Base-by-base conservation (phyloP, 2,329 filamentous ascomycete species). In the Ascochyta pisi region DNA sequence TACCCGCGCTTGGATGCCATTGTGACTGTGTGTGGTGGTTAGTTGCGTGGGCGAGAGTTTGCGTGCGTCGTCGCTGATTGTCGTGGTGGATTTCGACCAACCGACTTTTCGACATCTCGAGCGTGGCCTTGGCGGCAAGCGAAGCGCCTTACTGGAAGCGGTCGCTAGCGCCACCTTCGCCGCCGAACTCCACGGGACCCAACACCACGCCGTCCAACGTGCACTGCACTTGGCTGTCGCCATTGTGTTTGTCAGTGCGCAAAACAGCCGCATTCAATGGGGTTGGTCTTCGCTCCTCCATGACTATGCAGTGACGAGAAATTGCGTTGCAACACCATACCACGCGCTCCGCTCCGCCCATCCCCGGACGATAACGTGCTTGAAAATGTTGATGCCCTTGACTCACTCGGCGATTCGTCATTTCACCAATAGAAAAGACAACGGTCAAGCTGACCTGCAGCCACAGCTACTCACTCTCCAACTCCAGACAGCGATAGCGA, bases 1-100 rank as follows among this genome's bases (percentile, higher is more conserved):
- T 76, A 77, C 75, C 71, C 73, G 64, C 74, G 69, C 67, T 74
- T 76, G 64, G 75, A 72, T 72, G 73, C 66, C 76, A 78, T 78
- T 67, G 64, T 73, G 69, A 63, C 63, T 60, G 67, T 64, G 66
- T 63, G 40, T 54, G 52, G 57, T 41, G 53, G 57, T 54, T 45
- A 50, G 49, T 57, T 61, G 47, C 19, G 59, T 58, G 52, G 61
- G 54, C 52, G 52, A 48, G 44, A 57, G 42, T 58, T 67, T 39
- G 66, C 66, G 65, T 64, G 69, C 67, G 64, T 69, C 66, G 64
- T 70, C 66, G 69, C 66, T 52, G 60, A 40, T 64, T 62, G 61
- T 63, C 61, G 65, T 55, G 38, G 53, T 39, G 10, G 19, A 39
- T 22, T 39, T 39, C 37, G 19, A 31, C 29, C 29, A 31, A 15